Percentiles rank a stretch among this genome's conserved stretches.
Evolutionary conservation across 2,329 filamentous ascomycete species (phyloP).

Genomic region (Escovopsis sp.): DNA sequence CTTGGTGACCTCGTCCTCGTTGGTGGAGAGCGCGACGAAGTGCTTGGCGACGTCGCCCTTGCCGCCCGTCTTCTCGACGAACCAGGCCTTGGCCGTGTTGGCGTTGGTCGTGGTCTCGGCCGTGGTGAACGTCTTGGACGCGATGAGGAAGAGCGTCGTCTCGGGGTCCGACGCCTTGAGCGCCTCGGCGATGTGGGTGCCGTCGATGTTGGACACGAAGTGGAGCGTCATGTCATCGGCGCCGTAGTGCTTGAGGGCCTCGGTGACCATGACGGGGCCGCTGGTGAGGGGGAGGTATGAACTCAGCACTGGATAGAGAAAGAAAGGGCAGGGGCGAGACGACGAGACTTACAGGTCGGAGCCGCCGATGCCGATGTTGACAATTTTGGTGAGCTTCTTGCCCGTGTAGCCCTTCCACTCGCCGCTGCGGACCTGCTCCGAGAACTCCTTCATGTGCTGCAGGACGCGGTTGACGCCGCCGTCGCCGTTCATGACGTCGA

Average conservation of each 20-base stretch:
- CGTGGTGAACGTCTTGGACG: slow-evolving; percentile 98
- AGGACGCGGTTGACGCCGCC: slow-evolving; percentile 84
- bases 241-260: slow-evolving; percentile 91
- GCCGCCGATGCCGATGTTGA: slow-evolving; percentile 97
- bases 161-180: slow-evolving; percentile 81
- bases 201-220: slow-evolving; percentile 99
- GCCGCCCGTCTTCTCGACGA: slow-evolving; percentile 65
- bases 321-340: neutral
- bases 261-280: slow-evolving; percentile 96
- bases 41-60: slow-evolving; percentile 91
- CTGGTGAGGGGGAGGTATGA: slow-evolving; percentile 27
- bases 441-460: slow-evolving; percentile 97
- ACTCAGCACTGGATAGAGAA: neutral
- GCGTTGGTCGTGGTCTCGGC: slow-evolving; percentile 96
- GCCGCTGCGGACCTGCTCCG: slow-evolving; percentile 82
- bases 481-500: slow-evolving; percentile 81
- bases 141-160: slow-evolving; percentile 96
- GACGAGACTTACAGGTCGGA: slow-evolving; percentile 71
- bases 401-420: slow-evolving; percentile 95
- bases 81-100: slow-evolving; percentile 94
- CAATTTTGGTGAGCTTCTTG: slow-evolving; percentile 90
- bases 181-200: slow-evolving; percentile 92
- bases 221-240: slow-evolving; percentile 76
- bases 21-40: slow-evolving; percentile 95
- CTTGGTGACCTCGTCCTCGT: slow-evolving; percentile 88